Percentiles rank a stretch among this genome's conserved stretches.
These are phyloP conservation scores for Fusarium euwallaceae DNA, from an alignment of 2,329 filamentous ascomycete species.

Conservation along the genomic window DNA sequence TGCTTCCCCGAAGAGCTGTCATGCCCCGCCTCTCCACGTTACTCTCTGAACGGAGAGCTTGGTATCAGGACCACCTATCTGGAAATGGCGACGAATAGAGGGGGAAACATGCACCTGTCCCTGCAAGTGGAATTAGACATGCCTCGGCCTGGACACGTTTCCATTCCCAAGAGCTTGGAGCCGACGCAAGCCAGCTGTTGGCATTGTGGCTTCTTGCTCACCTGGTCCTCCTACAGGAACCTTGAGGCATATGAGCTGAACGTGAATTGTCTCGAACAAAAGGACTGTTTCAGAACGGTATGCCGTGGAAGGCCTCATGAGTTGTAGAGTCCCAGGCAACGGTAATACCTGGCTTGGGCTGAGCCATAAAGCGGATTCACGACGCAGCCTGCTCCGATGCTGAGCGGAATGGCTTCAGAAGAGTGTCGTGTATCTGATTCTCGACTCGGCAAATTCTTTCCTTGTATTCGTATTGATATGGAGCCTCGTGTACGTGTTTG, in stretches of 20 bases:
- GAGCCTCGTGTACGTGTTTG: neutral
- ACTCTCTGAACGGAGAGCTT: slow-evolving; percentile 20
- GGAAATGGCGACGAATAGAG: slow-evolving; percentile 11
- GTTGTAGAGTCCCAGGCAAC: neutral
- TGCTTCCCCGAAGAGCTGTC: slow-evolving; percentile 43
- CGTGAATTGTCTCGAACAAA: neutral
- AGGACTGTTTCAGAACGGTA: neutral
- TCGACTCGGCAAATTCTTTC: neutral
- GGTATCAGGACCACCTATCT: slow-evolving; percentile 10
- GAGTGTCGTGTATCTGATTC: neutral
- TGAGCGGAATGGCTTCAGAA: neutral
- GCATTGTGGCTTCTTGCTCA: neutral
- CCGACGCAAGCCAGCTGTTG: slow-evolving; percentile 14
- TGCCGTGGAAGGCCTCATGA: neutral
- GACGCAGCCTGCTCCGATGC: neutral
- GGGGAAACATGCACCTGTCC: slow-evolving; percentile 1
- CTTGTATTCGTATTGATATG: neutral
- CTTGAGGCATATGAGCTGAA: neutral
- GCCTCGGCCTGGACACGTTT: slow-evolving; percentile 21
- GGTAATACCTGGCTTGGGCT: neutral
- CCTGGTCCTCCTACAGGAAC: neutral
- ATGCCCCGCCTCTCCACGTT: slow-evolving; percentile 38
- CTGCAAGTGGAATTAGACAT: slow-evolving; percentile 4
- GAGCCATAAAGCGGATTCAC: neutral
- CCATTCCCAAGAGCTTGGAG: slow-evolving; percentile 28